Evolutionary conservation across 495 filamentous ascomycete genomes (phyloP).

Genomic region (Baudoinia panamericana): DNA sequence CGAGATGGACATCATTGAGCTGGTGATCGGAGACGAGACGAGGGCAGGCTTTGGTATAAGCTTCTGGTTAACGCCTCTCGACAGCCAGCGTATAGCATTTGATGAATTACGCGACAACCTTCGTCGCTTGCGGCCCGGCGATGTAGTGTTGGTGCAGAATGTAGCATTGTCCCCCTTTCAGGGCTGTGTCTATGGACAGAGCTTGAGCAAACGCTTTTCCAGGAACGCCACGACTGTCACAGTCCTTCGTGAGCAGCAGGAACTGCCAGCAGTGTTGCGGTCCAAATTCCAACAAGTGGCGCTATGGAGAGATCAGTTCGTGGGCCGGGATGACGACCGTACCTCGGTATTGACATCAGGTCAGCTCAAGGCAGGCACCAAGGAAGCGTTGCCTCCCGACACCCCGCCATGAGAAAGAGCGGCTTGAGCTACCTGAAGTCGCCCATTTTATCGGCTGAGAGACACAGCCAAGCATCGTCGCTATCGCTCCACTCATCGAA

Average conservation of each 20-base stretch:
- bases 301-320: constrained; percentile 64
- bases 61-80: constrained; percentile 54
- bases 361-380: background rate
- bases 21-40: constrained; percentile 79
- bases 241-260: constrained; percentile 36
- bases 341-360: too few relatives aligned
- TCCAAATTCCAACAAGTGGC: constrained; percentile 54
- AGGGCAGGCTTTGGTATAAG: constrained; percentile 67
- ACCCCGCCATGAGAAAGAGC: too few relatives aligned
- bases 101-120: constrained; percentile 35
- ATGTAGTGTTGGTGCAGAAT: constrained; percentile 63
- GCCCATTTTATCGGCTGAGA: background rate
- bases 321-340: constrained; percentile 38
- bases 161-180: constrained; percentile 63
- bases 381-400: constrained; percentile 9
- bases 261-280: constrained; percentile 35
- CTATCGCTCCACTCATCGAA: background rate
- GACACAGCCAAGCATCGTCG: background rate
- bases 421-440: too few relatives aligned
- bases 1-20: constrained; percentile 51
- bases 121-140: constrained; percentile 44
- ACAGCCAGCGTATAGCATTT: constrained; percentile 3
- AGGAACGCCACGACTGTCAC: constrained; percentile 57
- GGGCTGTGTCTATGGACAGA: constrained; percentile 59
- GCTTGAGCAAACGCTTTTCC: constrained; percentile 42